Evolutionary conservation across 371 early-diverging fungal species (phyloP).

Genomic region (Apophysomyces ossiformis): DNA sequence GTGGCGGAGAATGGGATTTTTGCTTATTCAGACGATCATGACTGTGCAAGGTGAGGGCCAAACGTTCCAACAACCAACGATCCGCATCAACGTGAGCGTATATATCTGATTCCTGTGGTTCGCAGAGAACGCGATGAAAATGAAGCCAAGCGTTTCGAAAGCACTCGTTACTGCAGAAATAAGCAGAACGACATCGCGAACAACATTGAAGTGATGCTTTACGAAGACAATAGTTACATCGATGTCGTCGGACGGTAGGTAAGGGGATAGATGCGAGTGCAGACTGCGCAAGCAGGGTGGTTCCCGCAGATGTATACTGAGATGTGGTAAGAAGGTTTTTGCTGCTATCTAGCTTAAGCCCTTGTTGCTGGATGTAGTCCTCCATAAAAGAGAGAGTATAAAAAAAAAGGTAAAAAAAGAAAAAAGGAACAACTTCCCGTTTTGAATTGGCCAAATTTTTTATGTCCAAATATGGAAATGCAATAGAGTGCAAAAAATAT

Average conservation of each 20-base stretch:
- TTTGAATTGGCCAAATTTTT: constrained; percentile 8
- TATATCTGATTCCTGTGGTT: constrained; percentile 43
- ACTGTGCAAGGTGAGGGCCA: constrained; percentile 49
- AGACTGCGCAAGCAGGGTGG: constrained; percentile 33
- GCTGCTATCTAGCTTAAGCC: not conserved
- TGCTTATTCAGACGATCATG: constrained; percentile 56
- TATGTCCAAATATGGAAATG: not conserved
- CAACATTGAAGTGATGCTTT: constrained; percentile 51
- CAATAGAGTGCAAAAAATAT: not conserved
- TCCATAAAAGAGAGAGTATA: constrained; percentile 1
- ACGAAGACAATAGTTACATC: constrained; percentile 49
- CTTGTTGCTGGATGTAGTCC: not conserved
- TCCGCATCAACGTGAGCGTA: constrained; percentile 47
- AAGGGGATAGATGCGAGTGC: constrained; percentile 45
- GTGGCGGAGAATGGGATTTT: constrained; percentile 49
- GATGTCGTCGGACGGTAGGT: constrained; percentile 43
- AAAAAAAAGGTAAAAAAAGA: constrained; percentile 2
- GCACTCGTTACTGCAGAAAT: constrained; percentile 52
- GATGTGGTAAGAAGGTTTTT: constrained; percentile 6
- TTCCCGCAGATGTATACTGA: constrained; percentile 25
- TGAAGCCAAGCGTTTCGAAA: constrained; percentile 54
- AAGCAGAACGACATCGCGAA: constrained; percentile 50
- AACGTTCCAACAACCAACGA: constrained; percentile 50
- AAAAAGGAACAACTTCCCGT: not conserved
- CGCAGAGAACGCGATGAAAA: constrained; percentile 46